phyloP scores from a whole-genome alignment of 306 rosid genomes.

The Trifolium subterraneum region DNA sequence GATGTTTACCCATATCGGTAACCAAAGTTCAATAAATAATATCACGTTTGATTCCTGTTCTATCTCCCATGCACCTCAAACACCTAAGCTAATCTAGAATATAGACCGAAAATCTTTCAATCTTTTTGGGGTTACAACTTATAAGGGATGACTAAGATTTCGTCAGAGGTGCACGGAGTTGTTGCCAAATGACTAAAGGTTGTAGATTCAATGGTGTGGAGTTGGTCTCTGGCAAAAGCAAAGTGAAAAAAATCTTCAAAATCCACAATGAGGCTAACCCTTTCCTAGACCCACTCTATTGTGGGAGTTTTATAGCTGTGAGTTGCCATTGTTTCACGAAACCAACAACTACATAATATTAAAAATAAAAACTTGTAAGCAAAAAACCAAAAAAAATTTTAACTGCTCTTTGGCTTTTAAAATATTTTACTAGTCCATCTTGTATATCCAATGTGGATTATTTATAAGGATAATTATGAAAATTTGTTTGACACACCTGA shows the following conservation, averaged over 20 bases:
- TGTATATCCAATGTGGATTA: not conserved
- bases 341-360: not conserved
- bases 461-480: not conserved
- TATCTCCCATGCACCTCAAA: conserved; percentile 2
- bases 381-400: not conserved
- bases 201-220: not conserved
- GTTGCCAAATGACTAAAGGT: not conserved
- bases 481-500: not conserved
- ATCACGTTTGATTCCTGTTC: not conserved
- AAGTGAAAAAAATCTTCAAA: not conserved
- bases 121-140: not conserved
- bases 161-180: not conserved
- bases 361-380: not conserved
- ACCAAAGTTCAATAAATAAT: not conserved
- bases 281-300: not conserved
- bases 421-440: no score
- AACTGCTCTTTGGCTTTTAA: no score
- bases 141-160: not conserved
- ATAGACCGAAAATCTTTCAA: conserved; percentile 8
- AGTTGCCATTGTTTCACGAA: not conserved
- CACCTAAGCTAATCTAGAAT: not conserved
- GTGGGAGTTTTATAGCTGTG: not conserved
- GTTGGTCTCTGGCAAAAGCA: not conserved
- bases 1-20: not conserved
- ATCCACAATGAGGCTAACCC: not conserved